Base-by-base conservation (phyloP, 2,329 filamentous ascomycete genomes). In the Talaromyces sp. region DNA sequence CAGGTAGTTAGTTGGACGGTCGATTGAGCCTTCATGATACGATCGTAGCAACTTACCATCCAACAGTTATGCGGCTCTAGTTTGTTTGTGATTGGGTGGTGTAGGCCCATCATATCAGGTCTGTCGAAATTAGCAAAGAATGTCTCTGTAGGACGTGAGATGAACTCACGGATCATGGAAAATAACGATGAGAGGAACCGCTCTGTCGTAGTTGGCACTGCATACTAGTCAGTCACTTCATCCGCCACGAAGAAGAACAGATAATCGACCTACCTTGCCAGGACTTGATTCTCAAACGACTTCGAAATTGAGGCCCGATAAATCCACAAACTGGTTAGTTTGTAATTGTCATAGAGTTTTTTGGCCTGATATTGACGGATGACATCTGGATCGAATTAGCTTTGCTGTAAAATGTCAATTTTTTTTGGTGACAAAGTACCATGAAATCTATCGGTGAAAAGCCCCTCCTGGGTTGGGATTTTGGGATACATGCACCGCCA, bases 401-500 rank as follows among this genome's bases (percentile, higher is more conserved):
- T 39, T 37, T 21, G 17, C 28, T 31, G 5, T 3, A 21, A 53
- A 11, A 2, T 7, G 7, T 19, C 45, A 7, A 15, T 6, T 15
- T 7, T 40, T 17, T 15, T 28, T 25, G 21, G 13, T 61, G 70
- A 61, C 25, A 7, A 35, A 35, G n/a, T 72, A 78, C 76, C 77
- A 67, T 93, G 87, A 53, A 96, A 77, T 9, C 89, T 81, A 58
- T 84, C 80, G 1, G 68, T 72, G 63, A 65, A 69, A 17, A 69
- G 57, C 0, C 62, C 62, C 45, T 69, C 64, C 33, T 63, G 58
- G n/a, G 66, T 61, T 5, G 67, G 65, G 31, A 61, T 75, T 67
- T 84, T 86, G 2, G 89, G 87, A 60, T 89, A 85, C 80, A 97
- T 87, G 73, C 89, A 96, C 61, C 89, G 84, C 94, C 94, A 99